A percentile compares a stretch with the other conserved stretches of the same genome.
phyloP scores from a whole-genome alignment of 257 asterid genomes.

The Solanum neorickii region DNA sequence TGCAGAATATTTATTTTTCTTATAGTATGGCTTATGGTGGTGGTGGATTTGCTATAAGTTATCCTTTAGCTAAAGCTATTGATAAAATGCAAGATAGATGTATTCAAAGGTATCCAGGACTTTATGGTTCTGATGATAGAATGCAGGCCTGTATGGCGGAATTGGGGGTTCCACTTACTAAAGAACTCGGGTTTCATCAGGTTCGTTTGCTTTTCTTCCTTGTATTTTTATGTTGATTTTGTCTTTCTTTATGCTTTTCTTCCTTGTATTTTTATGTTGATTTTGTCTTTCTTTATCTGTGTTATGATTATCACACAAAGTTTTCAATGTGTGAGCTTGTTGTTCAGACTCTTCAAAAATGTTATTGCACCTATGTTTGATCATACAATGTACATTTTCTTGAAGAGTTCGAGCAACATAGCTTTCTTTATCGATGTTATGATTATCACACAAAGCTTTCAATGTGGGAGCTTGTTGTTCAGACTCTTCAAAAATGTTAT shows the following conservation, averaged over 20 bases:
- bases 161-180: constrained; percentile 8
- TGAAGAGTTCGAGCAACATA: too few species aligned
- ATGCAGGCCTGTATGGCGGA: constrained; percentile 19
- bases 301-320: too few species aligned
- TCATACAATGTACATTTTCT: too few species aligned
- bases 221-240: background rate
- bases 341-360: too few species aligned
- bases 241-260: background rate
- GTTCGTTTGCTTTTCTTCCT: background rate
- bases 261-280: background rate
- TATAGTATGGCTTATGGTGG: constrained; percentile 25
- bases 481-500: background rate
- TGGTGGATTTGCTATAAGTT: constrained; percentile 13
- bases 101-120: constrained; percentile 9
- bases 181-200: constrained; percentile 10
- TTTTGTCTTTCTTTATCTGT: too few species aligned
- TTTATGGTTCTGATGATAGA: constrained; percentile 18
- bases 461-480: background rate
- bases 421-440: background rate
- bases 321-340: too few species aligned
- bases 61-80: constrained; percentile 3
- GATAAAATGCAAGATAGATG: constrained; percentile 10
- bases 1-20: constrained; percentile 42
- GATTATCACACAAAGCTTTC: background rate
- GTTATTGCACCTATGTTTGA: too few species aligned